A percentile compares a stretch with the other conserved stretches of the same genome.
These are phyloP conservation scores for Agarophyton chilense DNA, from an alignment of 23 red algal species.

Conservation along the genomic window DNA sequence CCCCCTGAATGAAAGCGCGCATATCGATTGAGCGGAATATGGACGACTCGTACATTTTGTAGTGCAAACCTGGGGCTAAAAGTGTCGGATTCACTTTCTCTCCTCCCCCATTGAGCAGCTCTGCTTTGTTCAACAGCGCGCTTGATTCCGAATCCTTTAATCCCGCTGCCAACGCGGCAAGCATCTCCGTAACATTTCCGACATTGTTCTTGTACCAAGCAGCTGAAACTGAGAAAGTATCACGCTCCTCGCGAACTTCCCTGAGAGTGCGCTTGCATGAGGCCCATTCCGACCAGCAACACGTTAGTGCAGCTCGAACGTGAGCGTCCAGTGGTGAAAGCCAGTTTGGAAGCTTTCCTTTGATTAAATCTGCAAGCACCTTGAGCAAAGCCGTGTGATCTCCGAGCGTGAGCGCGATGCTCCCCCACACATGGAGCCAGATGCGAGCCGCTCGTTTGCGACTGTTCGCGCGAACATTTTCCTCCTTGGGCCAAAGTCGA, in stretches of 20 bases:
- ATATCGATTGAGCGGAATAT: conserved; percentile 38
- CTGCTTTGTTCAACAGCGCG: neutral
- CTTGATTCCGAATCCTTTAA: conserved; percentile 6
- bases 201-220: neutral
- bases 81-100: conserved; percentile 19
- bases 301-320: neutral
- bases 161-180: conserved; percentile 7
- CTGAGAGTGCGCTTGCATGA: conserved; percentile 26
- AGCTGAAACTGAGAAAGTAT: neutral
- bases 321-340: neutral
- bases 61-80: conserved; percentile 6
- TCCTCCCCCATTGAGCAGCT: conserved; percentile 26
- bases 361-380: neutral
- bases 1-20: neutral
- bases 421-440: conserved; percentile 15
- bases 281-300: conserved; percentile 40
- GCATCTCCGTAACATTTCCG: neutral
- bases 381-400: neutral
- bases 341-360: conserved; percentile 18
- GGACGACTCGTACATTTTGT: conserved; percentile 43
- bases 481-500: neutral
- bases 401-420: conserved; percentile 9
- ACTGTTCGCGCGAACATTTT: neutral
- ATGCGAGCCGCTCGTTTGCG: neutral
- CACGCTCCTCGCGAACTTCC: conserved; percentile 32